These are phyloP conservation scores for Nymphaea colorata DNA, from an alignment of 164 flowering plant genomes.

Conservation along the genomic window DNA sequence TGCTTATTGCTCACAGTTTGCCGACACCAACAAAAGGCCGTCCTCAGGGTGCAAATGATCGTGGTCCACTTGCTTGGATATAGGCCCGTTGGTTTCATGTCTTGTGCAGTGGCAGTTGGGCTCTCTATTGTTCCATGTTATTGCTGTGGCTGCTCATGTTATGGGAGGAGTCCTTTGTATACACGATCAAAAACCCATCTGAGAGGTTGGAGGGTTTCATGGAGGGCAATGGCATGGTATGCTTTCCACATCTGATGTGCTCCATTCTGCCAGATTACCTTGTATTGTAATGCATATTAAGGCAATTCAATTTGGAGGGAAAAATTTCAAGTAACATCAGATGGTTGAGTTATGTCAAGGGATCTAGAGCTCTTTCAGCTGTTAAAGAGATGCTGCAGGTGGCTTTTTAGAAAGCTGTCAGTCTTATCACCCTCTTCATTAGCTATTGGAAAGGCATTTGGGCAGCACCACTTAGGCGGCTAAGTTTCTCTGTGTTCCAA, in stretches of 20 bases:
- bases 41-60: constrained; percentile 80
- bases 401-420: too few relatives aligned
- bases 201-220: background rate
- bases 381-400: background rate
- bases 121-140: constrained; percentile 13
- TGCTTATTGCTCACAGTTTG: constrained; percentile 97
- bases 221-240: background rate
- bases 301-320: background rate
- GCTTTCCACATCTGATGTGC: background rate
- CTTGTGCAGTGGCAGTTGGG: background rate
- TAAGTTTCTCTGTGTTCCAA: background rate
- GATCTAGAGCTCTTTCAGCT: background rate
- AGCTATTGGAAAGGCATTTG: background rate
- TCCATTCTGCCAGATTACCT: background rate
- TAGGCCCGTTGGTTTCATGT: constrained; percentile 13
- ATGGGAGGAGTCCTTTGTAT: background rate
- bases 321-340: too few relatives aligned
- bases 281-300: background rate
- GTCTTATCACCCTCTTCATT: background rate
- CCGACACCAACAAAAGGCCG: constrained; percentile 99
- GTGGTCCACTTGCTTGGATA: constrained; percentile 97
- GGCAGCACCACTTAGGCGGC: background rate
- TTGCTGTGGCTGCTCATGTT: constrained; percentile 1
- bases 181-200: background rate
- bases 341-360: background rate